Base-by-base conservation (phyloP, 495 filamentous ascomycete species). In the Penicillium ucsense region DNA sequence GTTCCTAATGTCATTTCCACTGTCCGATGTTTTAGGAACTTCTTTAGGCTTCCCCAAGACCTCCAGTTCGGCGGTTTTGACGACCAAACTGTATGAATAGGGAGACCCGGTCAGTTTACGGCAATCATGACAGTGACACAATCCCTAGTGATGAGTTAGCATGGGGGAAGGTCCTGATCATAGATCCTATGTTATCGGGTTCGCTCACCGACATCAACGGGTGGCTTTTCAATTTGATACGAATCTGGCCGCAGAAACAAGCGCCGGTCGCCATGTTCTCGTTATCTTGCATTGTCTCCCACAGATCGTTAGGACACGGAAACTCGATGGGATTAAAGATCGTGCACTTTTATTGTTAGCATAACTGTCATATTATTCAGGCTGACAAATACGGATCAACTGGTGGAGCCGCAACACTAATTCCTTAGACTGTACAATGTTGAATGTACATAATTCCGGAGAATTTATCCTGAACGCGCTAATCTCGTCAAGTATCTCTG, bases 61-160 rank as follows among this genome's bases (percentile, higher is more conserved):
- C 0, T 51, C 43, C 27, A 70, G 30, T 3, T 65, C 54, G 4
- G 49, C 41, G 11, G 4, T 50, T 27, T 62, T 56, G 48, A 65
- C 41, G 38, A 68, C 28, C 6, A 62, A 56, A 49, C 41, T 64
- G 38, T 59, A 65, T 9, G 47, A 45, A 35, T 38, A 68, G 5
- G 35, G 45, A 1, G 28, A 2, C 0, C 66, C 60, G 6, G 61
- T 65, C 1, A 68, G 53, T 42, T 70, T 70, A 48, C 66, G 66
- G 52, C 66, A 70, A 47, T 64, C 66, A n/a, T 38, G 11, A 44
- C 66, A 70, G 52, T 70, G 61, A 33, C 65, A 70, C 7, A 70
- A 20, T 38, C 29, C 66, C 66, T 70, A 34, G n/a, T 33, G 12
- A 45, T 35, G 48, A 31, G 11, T 8, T 20, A 35, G 8, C 40